phyloP scores from a whole-genome alignment of 768 basidiomycete species.

The Tulasnella sp. region DNA sequence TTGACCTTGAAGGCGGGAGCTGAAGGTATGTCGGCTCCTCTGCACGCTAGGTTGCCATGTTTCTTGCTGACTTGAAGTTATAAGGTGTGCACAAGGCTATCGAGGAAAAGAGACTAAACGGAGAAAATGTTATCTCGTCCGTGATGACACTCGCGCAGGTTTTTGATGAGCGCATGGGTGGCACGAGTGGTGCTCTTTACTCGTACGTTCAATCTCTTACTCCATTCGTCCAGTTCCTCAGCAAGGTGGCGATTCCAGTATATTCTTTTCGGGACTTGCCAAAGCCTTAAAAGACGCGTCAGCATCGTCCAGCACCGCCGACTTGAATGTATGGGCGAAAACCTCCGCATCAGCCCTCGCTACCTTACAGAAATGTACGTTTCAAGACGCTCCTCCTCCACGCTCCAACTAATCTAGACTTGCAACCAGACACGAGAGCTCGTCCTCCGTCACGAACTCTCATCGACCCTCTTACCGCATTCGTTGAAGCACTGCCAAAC shows the following conservation, averaged over 20 bases:
- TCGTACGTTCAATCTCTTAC: slow-evolving; percentile 44
- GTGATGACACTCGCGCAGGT: slow-evolving; percentile 59
- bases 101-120: slow-evolving; percentile 42
- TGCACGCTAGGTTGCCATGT: slow-evolving; percentile 16
- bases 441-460: slow-evolving; percentile 84
- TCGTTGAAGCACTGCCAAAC: slow-evolving; percentile 40
- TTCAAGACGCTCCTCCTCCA: neutral
- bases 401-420: neutral
- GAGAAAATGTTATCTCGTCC: slow-evolving; percentile 51
- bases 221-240: neutral
- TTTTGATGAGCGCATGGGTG: slow-evolving; percentile 80
- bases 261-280: slow-evolving; percentile 82
- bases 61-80: slow-evolving; percentile 6
- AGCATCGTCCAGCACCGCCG: slow-evolving; percentile 27
- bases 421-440: slow-evolving; percentile 53
- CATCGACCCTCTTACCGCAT: slow-evolving; percentile 81
- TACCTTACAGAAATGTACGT: slow-evolving; percentile 48
- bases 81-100: slow-evolving; percentile 53
- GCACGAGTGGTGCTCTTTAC: slow-evolving; percentile 83
- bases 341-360: slow-evolving; percentile 47
- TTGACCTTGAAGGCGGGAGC: slow-evolving; percentile 65
- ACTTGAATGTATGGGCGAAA: slow-evolving; percentile 40
- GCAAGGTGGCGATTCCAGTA: slow-evolving; percentile 33
- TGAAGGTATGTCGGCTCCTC: slow-evolving; percentile 35
- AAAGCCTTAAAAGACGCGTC: slow-evolving; percentile 44